Percentiles rank a stretch among this genome's conserved stretches.
phyloP scores from a whole-genome alignment of 75 land plant species.

The Cryptomeria japonica region DNA sequence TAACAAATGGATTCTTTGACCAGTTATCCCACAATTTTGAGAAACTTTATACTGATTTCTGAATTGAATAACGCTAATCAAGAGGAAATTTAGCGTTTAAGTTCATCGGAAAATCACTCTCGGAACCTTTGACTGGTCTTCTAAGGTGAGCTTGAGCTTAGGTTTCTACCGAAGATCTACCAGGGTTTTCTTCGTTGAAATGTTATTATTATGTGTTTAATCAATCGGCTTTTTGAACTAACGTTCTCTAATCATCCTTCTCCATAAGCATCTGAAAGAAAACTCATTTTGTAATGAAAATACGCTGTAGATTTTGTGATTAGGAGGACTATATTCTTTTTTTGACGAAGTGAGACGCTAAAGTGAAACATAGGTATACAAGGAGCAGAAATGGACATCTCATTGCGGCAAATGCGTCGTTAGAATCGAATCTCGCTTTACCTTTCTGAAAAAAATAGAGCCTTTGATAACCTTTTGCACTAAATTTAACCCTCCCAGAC shows the following conservation, averaged over 20 bases:
- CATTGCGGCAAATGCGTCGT: neutral
- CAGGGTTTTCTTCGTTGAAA: neutral
- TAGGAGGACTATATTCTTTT: neutral
- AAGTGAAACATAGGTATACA: neutral
- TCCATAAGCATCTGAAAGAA: neutral
- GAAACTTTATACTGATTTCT: neutral
- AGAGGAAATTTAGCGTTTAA: neutral
- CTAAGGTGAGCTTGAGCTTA: neutral
- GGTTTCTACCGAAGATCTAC: neutral
- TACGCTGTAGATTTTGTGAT: neutral
- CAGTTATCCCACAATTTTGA: neutral
- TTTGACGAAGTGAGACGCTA: neutral
- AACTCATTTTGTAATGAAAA: neutral
- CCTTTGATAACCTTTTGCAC: neutral
- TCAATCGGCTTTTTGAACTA: neutral
- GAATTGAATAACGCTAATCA: neutral
- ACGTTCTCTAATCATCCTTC: neutral
- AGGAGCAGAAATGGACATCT: neutral
- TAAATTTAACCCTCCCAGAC: neutral
- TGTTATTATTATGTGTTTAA: neutral
- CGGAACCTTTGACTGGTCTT: neutral
- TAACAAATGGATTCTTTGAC: neutral
- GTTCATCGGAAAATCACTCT: neutral
- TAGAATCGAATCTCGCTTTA: neutral
- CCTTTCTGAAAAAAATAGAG: neutral